Conservation (phyloP, 805 yeast genomes). For the Lipomyces starkeyi region DNA sequence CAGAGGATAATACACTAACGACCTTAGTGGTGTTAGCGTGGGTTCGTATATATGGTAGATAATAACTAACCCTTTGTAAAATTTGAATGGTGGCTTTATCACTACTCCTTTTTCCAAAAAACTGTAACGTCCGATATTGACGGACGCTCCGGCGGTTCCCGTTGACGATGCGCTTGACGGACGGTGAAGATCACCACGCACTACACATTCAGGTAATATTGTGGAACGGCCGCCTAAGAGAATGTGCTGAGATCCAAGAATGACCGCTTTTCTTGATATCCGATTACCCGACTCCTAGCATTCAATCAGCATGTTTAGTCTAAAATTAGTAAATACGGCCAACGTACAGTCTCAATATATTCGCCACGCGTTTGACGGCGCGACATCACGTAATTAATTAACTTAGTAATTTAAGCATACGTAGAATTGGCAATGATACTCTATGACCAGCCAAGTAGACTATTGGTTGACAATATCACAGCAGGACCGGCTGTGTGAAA, state of each 20-base stretch:
- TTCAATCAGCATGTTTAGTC: neutral
- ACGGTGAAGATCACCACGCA: conserved; percentile 47
- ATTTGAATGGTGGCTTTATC: conserved; percentile 45
- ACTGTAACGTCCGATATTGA: conserved; percentile 49
- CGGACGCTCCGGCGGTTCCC: conserved; percentile 15
- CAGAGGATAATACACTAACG: conserved; percentile 44
- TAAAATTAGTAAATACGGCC: neutral
- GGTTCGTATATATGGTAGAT: neutral
- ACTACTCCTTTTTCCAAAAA: conserved; percentile 39
- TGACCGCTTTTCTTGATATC: conserved; percentile 45
- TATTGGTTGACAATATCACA: neutral
- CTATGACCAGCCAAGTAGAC: neutral
- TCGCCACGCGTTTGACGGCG: conserved; percentile 21
- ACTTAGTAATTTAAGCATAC: neutral
- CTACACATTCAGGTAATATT: conserved; percentile 44
- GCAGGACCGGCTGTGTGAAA: no score
- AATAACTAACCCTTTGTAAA: conserved; percentile 31
- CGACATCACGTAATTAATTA: neutral
- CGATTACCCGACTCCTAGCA: conserved; percentile 46
- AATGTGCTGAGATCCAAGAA: conserved; percentile 48
- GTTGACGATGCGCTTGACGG: neutral
- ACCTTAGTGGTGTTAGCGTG: conserved; percentile 1
- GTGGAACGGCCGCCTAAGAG: conserved; percentile 48
- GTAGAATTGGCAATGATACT: neutral
- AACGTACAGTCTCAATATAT: conserved; percentile 29